Conservation (phyloP, 345 rosid species). For the Pistacia atlantica region DNA sequence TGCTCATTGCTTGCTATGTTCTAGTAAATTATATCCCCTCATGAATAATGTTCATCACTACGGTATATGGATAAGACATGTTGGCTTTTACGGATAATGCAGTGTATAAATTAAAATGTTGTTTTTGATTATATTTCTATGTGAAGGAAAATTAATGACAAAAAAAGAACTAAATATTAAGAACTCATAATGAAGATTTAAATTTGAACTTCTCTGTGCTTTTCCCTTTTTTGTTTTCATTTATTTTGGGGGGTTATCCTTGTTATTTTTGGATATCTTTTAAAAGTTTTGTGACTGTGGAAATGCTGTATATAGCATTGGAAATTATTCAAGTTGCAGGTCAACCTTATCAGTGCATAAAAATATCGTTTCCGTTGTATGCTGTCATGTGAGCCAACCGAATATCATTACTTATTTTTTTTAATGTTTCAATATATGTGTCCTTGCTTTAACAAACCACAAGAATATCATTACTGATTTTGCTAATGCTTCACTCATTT, state of each 20-base stretch:
- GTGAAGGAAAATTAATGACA: not conserved
- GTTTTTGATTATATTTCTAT: not conserved
- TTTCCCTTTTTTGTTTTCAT: not conserved
- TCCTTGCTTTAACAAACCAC: not conserved
- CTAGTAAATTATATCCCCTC: not conserved
- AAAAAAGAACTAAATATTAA: not conserved
- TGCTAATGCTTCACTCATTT: not conserved
- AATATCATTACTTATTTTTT: constrained; percentile 1
- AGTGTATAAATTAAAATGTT: not conserved
- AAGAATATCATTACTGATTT: not conserved
- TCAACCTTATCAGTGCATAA: not conserved
- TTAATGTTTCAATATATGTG: not conserved
- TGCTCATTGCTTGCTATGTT: not conserved
- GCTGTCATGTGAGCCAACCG: not conserved
- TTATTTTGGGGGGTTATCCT: not conserved
- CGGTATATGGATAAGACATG: not conserved
- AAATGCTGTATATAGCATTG: not conserved
- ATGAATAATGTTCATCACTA: not conserved
- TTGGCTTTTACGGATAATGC: not conserved
- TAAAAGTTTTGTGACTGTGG: too few species aligned
- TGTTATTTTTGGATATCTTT: not conserved
- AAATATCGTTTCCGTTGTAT: not conserved
- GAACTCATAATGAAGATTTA: not conserved
- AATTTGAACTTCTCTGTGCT: not conserved
- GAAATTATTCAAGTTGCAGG: not conserved